Percentiles rank a stretch among this genome's conserved stretches.
phyloP scores from a whole-genome alignment of 768 basidiomycete genomes.

The Phanerochaete carnosa region DNA sequence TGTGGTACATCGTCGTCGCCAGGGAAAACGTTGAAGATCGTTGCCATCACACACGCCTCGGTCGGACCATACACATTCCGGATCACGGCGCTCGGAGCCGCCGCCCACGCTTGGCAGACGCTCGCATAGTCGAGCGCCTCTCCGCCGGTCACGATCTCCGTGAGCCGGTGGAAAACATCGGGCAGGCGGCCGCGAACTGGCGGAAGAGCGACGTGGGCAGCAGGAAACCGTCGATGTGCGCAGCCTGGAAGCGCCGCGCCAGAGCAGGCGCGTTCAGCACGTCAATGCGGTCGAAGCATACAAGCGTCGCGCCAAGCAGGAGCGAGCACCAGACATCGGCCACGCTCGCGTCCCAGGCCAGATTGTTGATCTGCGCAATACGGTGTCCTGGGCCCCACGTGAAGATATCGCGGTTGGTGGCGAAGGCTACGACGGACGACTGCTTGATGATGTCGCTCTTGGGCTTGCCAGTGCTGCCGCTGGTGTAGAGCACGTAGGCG shows the following conservation, averaged over 20 bases:
- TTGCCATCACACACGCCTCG: not conserved
- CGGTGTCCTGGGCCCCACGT: not conserved
- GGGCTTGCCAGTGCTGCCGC: not conserved
- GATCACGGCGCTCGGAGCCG: not conserved
- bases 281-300: not conserved
- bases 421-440: not conserved
- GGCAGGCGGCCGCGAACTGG: not conserved
- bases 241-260: not conserved
- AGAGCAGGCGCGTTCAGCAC: not conserved
- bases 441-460: not conserved
- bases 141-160: not conserved
- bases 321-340: not conserved
- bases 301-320: not conserved
- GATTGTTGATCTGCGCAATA: not conserved
- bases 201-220: not conserved
- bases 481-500: not conserved
- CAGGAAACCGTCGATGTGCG: not conserved
- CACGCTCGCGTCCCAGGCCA: not conserved
- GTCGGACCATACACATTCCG: not conserved
- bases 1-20: not conserved
- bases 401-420: not conserved
- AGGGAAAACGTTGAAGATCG: not conserved
- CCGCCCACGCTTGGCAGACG: not conserved
- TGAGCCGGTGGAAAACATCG: not conserved
- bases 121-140: not conserved